Conservation (phyloP, 2,329 filamentous ascomycete species). For the Nemania sp. region DNA sequence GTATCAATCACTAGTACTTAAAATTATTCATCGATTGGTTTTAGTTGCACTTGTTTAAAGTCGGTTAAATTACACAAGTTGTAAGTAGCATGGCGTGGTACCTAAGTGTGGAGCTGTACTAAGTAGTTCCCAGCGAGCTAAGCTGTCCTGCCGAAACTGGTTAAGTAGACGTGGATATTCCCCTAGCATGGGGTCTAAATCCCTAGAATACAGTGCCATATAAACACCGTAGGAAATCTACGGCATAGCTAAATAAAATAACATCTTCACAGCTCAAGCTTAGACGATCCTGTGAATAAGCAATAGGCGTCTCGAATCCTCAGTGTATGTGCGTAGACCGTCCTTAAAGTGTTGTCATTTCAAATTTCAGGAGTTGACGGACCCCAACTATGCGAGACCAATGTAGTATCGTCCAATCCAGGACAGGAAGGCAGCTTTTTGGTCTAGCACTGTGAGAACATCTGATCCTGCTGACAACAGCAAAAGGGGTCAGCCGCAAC, state of each 20-base stretch:
- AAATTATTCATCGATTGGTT: too few species aligned
- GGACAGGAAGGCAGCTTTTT: conserved; percentile 28
- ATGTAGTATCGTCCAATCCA: conserved; percentile 7
- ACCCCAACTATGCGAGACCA: background rate
- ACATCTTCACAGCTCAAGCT: background rate
- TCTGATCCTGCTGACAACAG: conserved; percentile 31
- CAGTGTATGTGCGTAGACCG: background rate
- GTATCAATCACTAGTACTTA: too few species aligned
- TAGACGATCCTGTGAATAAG: background rate
- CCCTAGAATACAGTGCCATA: too few species aligned
- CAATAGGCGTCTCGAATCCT: background rate
- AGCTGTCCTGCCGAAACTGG: too few species aligned
- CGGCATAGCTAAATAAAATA: background rate
- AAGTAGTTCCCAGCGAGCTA: too few species aligned
- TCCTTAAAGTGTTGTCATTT: background rate
- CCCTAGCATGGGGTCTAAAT: too few species aligned
- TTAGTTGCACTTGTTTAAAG: too few species aligned
- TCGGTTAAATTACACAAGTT: too few species aligned
- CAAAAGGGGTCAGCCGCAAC: background rate
- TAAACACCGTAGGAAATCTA: too few species aligned
- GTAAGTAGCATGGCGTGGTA: too few species aligned
- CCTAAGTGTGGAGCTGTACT: too few species aligned
- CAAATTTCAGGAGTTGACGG: background rate
- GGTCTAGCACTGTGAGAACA: conserved; percentile 10
- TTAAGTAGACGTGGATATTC: too few species aligned